These are phyloP conservation scores for Draba incana DNA, from an alignment of 345 rosid species.

Conservation along the genomic window DNA sequence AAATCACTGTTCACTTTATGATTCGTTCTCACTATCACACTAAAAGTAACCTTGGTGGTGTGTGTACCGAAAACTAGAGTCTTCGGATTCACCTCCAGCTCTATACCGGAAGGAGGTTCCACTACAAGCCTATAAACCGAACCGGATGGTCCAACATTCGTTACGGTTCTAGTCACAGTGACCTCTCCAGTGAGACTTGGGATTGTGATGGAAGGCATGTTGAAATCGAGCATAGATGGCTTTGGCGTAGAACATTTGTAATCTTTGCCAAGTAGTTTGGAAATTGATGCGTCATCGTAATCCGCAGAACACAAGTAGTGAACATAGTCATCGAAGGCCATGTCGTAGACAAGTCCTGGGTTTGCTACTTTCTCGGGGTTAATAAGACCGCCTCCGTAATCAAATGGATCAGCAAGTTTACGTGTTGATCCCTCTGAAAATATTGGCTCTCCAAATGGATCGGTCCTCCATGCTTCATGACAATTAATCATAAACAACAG, in stretches of 20 bases:
- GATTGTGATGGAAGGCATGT: slow-evolving; percentile 58
- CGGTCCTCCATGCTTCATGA: slow-evolving; percentile 44
- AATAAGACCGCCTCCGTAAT: slow-evolving; percentile 65
- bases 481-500: not conserved
- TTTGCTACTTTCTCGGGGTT: slow-evolving; percentile 55
- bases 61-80: slow-evolving; percentile 36
- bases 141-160: slow-evolving; percentile 38
- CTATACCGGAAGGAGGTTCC: slow-evolving; percentile 45
- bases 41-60: slow-evolving; percentile 33
- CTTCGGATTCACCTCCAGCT: slow-evolving; percentile 40
- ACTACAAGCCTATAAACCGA: slow-evolving; percentile 28
- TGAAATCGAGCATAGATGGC: slow-evolving; percentile 43
- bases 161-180: slow-evolving; percentile 33
- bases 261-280: slow-evolving; percentile 37
- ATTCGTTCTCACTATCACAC: slow-evolving; percentile 35
- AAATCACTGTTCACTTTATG: slow-evolving; percentile 47
- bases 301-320: slow-evolving; percentile 59
- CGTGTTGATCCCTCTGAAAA: slow-evolving; percentile 55
- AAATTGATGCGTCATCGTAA: slow-evolving; percentile 52
- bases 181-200: slow-evolving; percentile 47
- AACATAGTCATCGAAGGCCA: slow-evolving; percentile 51
- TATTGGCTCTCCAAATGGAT: slow-evolving; percentile 56
- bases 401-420: slow-evolving; percentile 65
- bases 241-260: slow-evolving; percentile 33
- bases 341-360: slow-evolving; percentile 72